Conservation (phyloP, 371 early-diverging fungal genomes). For the Circinella minor region DNA sequence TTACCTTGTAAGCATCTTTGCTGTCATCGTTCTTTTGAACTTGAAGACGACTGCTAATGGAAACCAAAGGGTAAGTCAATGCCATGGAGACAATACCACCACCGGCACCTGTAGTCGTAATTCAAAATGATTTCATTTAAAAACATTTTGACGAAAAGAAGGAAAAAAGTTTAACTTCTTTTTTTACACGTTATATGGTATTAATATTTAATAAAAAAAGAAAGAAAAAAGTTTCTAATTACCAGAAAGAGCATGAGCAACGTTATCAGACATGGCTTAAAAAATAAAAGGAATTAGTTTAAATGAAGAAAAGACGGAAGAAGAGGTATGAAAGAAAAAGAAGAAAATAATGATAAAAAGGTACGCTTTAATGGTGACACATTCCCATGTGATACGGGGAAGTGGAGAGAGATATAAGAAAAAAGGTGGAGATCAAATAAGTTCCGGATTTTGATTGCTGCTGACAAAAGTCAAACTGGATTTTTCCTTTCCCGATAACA, state of each 20-base stretch:
- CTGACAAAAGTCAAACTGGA: background rate
- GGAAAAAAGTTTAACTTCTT: background rate
- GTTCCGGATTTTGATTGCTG: background rate
- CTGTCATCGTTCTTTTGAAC: constrained; percentile 76
- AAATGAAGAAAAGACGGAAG: constrained; percentile 9
- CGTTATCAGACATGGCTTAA: constrained; percentile 85
- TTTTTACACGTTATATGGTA: no score
- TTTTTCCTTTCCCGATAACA: background rate
- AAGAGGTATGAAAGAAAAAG: constrained; percentile 17
- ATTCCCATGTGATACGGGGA: constrained; percentile 11
- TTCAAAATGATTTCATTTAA: no score
- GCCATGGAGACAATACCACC: constrained; percentile 95
- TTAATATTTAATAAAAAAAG: background rate
- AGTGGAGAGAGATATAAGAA: background rate
- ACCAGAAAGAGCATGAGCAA: constrained; percentile 82
- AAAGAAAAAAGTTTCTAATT: background rate
- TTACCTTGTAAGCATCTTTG: constrained; percentile 70
- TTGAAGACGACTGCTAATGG: constrained; percentile 88
- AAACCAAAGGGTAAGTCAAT: constrained; percentile 94
- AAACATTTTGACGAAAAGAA: no score
- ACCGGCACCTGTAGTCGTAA: constrained; percentile 76
- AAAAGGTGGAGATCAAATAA: constrained; percentile 5
- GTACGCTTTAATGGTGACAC: constrained; percentile 8
- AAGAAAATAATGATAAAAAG: background rate
- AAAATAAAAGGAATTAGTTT: background rate